Conservation (phyloP, 306 rosid species). For the Cicer arietinum region DNA sequence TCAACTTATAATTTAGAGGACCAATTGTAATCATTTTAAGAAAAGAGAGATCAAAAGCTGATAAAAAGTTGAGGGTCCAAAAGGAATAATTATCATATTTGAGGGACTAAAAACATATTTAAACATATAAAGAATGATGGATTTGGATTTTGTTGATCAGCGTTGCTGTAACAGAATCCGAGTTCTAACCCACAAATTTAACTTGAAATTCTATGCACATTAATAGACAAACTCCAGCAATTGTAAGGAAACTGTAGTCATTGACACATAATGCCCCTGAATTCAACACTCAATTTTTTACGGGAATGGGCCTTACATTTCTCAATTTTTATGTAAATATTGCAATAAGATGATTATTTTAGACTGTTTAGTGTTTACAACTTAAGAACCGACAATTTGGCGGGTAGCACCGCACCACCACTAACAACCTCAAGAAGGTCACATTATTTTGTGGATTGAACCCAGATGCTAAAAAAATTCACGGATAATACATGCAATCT, state of each 20-base stretch:
- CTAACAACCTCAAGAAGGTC: conserved; percentile 12
- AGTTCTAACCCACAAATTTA: conserved; percentile 4
- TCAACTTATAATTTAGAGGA: neutral
- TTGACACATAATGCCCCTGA: conserved; percentile 10
- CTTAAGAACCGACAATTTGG: neutral
- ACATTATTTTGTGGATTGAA: conserved; percentile 15
- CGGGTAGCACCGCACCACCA: neutral
- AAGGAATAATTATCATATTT: neutral
- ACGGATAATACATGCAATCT: neutral
- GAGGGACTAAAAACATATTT: neutral
- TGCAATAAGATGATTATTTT: neutral
- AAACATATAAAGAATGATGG: neutral
- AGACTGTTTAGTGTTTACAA: neutral
- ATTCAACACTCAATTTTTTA: neutral
- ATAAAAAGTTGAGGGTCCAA: neutral
- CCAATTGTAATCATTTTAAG: neutral
- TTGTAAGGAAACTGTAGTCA: conserved; percentile 24
- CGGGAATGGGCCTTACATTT: conserved; percentile 2
- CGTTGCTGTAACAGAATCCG: conserved; percentile 15
- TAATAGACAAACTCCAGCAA: conserved; percentile 1
- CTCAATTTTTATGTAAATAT: neutral
- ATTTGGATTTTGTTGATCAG: conserved; percentile 2
- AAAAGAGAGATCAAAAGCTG: neutral
- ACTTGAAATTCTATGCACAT: conserved; percentile 4
- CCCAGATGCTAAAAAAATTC: conserved; percentile 20